These are phyloP conservation scores for Mycena leptocephala DNA, from an alignment of 768 basidiomycete species.

Conservation along the genomic window DNA sequence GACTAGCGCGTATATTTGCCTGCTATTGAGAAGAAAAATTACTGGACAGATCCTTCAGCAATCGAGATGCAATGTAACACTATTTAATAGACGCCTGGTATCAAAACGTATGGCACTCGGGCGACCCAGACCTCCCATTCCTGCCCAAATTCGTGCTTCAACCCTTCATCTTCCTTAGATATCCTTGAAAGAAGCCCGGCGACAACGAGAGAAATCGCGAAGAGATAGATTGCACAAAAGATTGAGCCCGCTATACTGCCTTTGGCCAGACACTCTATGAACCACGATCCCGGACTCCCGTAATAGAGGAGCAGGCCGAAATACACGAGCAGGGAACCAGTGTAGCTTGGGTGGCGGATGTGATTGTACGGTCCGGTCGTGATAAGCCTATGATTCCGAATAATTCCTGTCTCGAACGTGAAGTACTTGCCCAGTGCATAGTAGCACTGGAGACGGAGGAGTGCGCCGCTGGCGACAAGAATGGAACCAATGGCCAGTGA, in stretches of 20 bases:
- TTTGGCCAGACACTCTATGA: conserved; percentile 22
- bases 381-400: conserved; percentile 41
- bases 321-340: conserved; percentile 26
- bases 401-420: conserved; percentile 47
- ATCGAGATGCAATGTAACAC: too few species aligned
- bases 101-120: conserved; percentile 13
- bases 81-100: conserved; percentile 12
- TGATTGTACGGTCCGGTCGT: conserved; percentile 44
- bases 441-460: conserved; percentile 25
- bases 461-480: neutral
- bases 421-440: conserved; percentile 41
- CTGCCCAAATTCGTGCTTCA: conserved; percentile 11
- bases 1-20: too few species aligned
- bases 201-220: conserved; percentile 14
- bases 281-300: conserved; percentile 28
- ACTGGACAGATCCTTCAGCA: too few species aligned
- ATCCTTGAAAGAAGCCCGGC: conserved; percentile 20
- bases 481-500: neutral
- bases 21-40: too few species aligned
- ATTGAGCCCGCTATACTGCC: conserved; percentile 2
- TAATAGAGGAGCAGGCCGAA: conserved; percentile 14
- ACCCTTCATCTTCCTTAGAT: conserved; percentile 14
- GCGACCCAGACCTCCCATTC: conserved; percentile 13
- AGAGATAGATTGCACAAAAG: neutral
- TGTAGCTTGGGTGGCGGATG: conserved; percentile 48